Evolutionary conservation across 192 early-diverging fungal species (phyloP), one percentile per base, ranked within the genome.

Genomic region (Helicostylum pulchrum): DNA sequence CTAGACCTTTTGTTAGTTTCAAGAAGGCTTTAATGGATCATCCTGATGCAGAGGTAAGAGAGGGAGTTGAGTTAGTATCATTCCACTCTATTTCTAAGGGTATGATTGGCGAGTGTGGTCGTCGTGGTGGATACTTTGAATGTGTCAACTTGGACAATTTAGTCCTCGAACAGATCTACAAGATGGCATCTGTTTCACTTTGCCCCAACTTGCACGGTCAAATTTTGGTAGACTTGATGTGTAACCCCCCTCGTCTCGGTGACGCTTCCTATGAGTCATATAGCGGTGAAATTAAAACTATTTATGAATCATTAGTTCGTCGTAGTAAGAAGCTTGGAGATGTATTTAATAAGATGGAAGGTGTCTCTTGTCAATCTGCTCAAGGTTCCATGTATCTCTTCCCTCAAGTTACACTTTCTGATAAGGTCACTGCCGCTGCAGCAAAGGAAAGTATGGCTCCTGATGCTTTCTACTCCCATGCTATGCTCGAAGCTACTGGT

Each of bases 1-100:
- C 81, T 6, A 84, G 87, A 19, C 96, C 96, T 14, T 99, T 97
- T 73, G 85, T 90, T 64, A 94, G 92, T 39, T 99, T 99, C 85
- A 95, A 95, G 69, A 95, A 99, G 78, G 87, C 94, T 8, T 77
- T 96, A 19, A 85, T 85, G 75, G 80, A 87, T 34, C 66, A 68
- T 60, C 61, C 62, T 53, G 42, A 26, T 21, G 36, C 4, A 2
- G 36, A 62, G 9, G 39, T 64, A 2, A 42, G 53, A 17, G 77
- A 83, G 17, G 67, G 82, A 55, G 70, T 92, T 17, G 95, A 99
- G 80, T 78, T 99, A 58, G 84, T 99, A 62, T 95, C 93, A 34
- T 96, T 96, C 78, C 94, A 99, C 82, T 90, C 87, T 47, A 89
- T 99, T 50, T 95, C 94, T 48, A 99, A 99, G 77, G 96, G 96